A percentile compares a stretch with the other conserved stretches of the same genome.
Conservation (phyloP, 345 rosid genomes). For the Syzygium jambos region DNA sequence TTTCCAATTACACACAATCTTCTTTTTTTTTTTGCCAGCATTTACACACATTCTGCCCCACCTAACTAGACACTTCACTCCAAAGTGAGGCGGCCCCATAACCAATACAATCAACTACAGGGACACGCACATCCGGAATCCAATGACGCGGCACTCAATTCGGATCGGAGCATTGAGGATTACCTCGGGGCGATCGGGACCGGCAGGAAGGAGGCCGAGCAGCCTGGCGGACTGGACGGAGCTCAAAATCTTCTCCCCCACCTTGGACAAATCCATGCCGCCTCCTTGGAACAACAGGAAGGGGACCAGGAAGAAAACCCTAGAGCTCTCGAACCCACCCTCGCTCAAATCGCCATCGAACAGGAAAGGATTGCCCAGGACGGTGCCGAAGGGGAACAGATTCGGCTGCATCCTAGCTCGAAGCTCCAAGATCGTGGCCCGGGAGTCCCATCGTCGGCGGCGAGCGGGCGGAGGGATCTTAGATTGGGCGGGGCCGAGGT, state of each 20-base stretch:
- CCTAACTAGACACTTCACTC: background rate
- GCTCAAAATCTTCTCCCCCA: constrained; percentile 85
- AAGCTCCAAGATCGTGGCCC: background rate
- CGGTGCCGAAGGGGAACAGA: constrained; percentile 55
- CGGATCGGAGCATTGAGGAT: background rate
- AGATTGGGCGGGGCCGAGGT: background rate
- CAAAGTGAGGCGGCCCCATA: background rate
- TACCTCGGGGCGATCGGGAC: constrained; percentile 91
- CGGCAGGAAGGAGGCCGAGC: constrained; percentile 72
- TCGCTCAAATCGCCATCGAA: constrained; percentile 63
- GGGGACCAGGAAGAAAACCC: constrained; percentile 79
- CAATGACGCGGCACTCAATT: background rate
- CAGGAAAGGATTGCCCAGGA: constrained; percentile 53
- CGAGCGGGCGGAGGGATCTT: background rate
- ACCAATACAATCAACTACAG: background rate
- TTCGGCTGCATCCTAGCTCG: constrained; percentile 74
- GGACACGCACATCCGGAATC: background rate
- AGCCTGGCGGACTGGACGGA: constrained; percentile 94
- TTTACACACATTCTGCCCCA: background rate
- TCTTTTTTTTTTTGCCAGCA: background rate
- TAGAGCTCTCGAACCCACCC: constrained; percentile 69
- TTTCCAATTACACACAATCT: background rate
- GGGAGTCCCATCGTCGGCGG: background rate
- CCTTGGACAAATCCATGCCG: constrained; percentile 89
- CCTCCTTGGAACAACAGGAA: constrained; percentile 70